These are phyloP conservation scores for Uronychia setigera DNA, from an alignment of 73 alveolate species.

Conservation along the genomic window DNA sequence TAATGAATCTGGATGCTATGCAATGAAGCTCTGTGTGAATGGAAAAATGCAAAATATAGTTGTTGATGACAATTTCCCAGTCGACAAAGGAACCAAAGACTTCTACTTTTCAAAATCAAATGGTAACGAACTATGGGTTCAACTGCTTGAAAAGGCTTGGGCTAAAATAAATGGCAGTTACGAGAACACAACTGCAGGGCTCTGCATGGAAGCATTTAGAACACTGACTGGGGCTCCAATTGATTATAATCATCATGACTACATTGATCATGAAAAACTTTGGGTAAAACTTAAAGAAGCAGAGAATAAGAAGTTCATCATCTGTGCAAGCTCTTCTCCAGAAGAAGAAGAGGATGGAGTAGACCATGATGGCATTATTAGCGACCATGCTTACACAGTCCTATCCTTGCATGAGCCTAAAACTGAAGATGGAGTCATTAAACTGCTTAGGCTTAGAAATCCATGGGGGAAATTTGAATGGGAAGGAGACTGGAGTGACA, in stretches of 20 bases:
- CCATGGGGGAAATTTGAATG: constrained; percentile 66
- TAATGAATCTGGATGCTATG: constrained; percentile 77
- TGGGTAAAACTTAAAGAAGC: constrained; percentile 18
- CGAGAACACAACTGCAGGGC: constrained; percentile 48
- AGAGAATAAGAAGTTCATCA: background rate
- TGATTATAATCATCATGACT: background rate
- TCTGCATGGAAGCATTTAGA: constrained; percentile 33
- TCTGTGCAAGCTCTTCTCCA: constrained; percentile 65
- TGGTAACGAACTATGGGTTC: constrained; percentile 63
- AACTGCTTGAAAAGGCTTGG: constrained; percentile 70
- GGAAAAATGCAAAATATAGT: constrained; percentile 77
- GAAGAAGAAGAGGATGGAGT: constrained; percentile 1
- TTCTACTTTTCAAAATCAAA: constrained; percentile 34
- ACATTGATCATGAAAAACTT: background rate
- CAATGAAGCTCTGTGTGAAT: constrained; percentile 77
- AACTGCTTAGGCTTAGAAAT: constrained; percentile 58
- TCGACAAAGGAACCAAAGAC: background rate
- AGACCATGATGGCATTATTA: constrained; percentile 46
- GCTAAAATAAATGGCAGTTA: constrained; percentile 79
- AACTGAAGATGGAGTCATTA: constrained; percentile 21
- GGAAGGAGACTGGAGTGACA: constrained; percentile 78
- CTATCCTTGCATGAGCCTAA: background rate
- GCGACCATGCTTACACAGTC: constrained; percentile 75
- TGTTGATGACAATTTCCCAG: constrained; percentile 89
- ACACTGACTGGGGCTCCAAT: constrained; percentile 17